Evolutionary conservation across 768 basidiomycete species (phyloP).

Genomic region (Phylloporus sp.): DNA sequence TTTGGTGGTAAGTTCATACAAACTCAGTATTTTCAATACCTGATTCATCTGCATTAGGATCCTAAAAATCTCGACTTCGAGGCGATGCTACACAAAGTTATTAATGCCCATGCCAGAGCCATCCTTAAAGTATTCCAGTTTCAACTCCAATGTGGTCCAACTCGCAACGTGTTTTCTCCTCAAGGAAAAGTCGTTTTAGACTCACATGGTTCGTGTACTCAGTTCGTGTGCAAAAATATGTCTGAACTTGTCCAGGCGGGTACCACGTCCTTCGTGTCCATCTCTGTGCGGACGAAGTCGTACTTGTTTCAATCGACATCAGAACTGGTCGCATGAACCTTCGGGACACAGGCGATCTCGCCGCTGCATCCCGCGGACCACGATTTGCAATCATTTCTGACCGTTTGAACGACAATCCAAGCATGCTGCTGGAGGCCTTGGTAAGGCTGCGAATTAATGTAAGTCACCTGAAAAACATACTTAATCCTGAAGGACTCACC

Average conservation of each 20-base stretch:
- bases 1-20: slow-evolving; percentile 49
- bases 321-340: slow-evolving; percentile 77
- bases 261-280: slow-evolving; percentile 59
- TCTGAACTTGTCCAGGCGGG: slow-evolving; percentile 39
- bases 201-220: slow-evolving; percentile 45
- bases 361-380: slow-evolving; percentile 68
- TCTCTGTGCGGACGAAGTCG: slow-evolving; percentile 72
- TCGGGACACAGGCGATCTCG: slow-evolving; percentile 77
- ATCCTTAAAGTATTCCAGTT: slow-evolving; percentile 56
- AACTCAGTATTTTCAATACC: background rate
- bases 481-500: background rate
- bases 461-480: slow-evolving; percentile 22
- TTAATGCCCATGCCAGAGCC: slow-evolving; percentile 60
- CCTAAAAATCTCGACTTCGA: slow-evolving; percentile 73
- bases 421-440: slow-evolving; percentile 52
- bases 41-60: slow-evolving; percentile 38
- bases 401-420: slow-evolving; percentile 67
- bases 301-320: slow-evolving; percentile 73
- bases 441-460: slow-evolving; percentile 61
- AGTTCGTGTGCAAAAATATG: background rate
- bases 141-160: slow-evolving; percentile 50
- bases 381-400: slow-evolving; percentile 57
- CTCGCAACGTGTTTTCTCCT: slow-evolving; percentile 55
- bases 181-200: slow-evolving; percentile 56
- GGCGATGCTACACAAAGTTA: slow-evolving; percentile 56